Conservation (phyloP, 2,329 filamentous ascomycete genomes). For the Geosmithia flava region DNA sequence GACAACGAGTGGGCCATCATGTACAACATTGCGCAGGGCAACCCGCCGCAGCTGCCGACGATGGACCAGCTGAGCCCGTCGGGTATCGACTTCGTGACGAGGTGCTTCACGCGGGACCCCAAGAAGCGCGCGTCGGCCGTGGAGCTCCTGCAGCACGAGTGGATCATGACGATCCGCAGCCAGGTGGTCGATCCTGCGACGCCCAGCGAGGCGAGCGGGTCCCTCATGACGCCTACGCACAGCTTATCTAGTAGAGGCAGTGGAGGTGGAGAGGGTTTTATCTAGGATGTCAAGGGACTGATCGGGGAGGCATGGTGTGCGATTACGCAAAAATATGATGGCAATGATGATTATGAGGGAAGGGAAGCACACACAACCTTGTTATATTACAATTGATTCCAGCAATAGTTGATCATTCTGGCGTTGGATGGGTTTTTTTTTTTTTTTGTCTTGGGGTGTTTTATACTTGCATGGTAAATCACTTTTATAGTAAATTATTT, state of each 20-base stretch:
- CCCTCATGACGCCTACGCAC: slow-evolving; percentile 21
- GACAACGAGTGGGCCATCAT: slow-evolving; percentile 99
- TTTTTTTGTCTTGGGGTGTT: too few species aligned
- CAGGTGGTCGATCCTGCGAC: slow-evolving; percentile 53
- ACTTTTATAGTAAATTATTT: too few species aligned
- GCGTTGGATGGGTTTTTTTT: too few species aligned
- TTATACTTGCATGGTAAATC: too few species aligned
- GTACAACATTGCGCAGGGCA: slow-evolving; percentile 99
- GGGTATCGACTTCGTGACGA: slow-evolving; percentile 79
- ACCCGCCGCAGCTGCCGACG: slow-evolving; percentile 74
- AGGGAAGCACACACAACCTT: neutral
- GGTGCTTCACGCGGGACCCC: slow-evolving; percentile 80
- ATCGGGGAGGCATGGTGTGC: too few species aligned
- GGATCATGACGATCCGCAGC: slow-evolving; percentile 59
- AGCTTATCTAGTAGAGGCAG: slow-evolving; percentile 17
- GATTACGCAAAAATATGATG: neutral
- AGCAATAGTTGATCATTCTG: too few species aligned
- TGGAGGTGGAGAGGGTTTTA: slow-evolving; percentile 16
- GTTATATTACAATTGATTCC: neutral
- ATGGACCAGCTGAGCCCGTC: slow-evolving; percentile 71
- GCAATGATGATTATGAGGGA: neutral
- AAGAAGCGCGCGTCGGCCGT: slow-evolving; percentile 67
- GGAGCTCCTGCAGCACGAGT: slow-evolving; percentile 87
- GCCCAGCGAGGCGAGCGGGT: slow-evolving; percentile 42
- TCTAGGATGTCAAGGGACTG: slow-evolving; percentile 9